Conservation (phyloP, 163 green algal species). For the Prototheca cutis region DNA sequence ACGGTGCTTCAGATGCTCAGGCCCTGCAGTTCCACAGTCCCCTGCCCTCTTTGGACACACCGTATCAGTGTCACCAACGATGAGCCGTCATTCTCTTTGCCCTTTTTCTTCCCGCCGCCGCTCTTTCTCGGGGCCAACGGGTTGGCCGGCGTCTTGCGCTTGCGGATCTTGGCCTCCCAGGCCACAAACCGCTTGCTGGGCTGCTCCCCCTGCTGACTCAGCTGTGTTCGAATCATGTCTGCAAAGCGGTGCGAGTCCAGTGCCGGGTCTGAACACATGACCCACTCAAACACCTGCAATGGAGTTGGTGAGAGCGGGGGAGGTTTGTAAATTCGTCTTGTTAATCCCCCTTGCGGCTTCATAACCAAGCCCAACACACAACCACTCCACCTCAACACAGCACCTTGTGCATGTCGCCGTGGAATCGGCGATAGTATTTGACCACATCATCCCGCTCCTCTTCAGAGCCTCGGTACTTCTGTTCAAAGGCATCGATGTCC, state of each 20-base stretch:
- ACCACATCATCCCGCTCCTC: conserved; percentile 65
- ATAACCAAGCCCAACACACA: too few relatives aligned
- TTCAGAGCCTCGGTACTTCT: conserved; percentile 47
- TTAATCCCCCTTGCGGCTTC: too few relatives aligned
- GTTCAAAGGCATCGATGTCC: conserved; percentile 65
- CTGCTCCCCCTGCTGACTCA: conserved; percentile 27
- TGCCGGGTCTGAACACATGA: conserved; percentile 61
- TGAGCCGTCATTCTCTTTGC: conserved; percentile 7
- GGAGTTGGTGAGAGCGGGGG: not conserved
- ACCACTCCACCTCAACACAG: not conserved
- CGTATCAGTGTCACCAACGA: conserved; percentile 26
- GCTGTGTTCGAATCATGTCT: conserved; percentile 43
- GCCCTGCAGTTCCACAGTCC: too few relatives aligned
- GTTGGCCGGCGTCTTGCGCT: conserved; percentile 19
- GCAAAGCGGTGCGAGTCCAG: conserved; percentile 68
- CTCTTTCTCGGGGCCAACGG: conserved; percentile 4
- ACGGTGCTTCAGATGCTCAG: too few relatives aligned
- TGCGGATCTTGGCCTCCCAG: conserved; percentile 38
- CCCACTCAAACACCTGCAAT: conserved; percentile 63
- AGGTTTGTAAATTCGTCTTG: too few relatives aligned
- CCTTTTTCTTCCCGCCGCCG: conserved; percentile 12
- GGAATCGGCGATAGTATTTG: conserved; percentile 46
- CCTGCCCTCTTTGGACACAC: too few relatives aligned
- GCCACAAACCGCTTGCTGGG: conserved; percentile 25
- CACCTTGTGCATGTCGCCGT: conserved; percentile 63